These are phyloP conservation scores for Termitomyces sp. DNA, from an alignment of 768 basidiomycete genomes.

Conservation along the genomic window DNA sequence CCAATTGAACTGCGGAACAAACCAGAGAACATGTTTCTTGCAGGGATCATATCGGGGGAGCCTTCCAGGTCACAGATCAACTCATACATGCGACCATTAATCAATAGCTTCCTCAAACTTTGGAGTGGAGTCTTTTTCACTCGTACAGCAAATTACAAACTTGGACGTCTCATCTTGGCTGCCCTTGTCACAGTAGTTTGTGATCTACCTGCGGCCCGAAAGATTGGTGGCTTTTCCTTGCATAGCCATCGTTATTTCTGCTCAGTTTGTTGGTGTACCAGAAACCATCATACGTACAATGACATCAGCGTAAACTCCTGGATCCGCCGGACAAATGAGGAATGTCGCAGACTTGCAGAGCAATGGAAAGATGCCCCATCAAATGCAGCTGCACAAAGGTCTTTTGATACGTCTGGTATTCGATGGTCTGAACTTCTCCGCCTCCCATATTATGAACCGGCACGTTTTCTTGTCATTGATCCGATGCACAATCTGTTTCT, in stretches of 20 bases:
- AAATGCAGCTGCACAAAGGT: too few species aligned
- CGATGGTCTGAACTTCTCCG: too few species aligned
- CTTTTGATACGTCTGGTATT: too few species aligned
- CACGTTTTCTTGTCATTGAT: conserved; percentile 12
- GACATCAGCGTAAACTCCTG: conserved; percentile 11
- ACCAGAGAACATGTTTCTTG: too few species aligned
- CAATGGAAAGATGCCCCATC: too few species aligned
- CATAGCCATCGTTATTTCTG: too few species aligned
- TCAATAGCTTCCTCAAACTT: conserved; percentile 19
- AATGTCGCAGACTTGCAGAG: too few species aligned
- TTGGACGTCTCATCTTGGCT: conserved; percentile 7
- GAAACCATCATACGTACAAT: background rate
- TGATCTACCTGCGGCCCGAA: conserved; percentile 25
- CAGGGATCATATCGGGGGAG: too few species aligned
- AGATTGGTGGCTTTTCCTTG: background rate
- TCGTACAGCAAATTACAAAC: background rate
- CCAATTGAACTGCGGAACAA: conserved; percentile 13
- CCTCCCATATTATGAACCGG: too few species aligned
- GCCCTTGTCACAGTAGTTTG: conserved; percentile 8
- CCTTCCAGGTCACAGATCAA: conserved; percentile 14
- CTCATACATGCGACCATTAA: conserved; percentile 19
- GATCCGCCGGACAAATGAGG: background rate
- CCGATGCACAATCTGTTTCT: conserved; percentile 18
- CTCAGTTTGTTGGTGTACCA: too few species aligned
- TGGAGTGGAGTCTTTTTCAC: conserved; percentile 8